Evolutionary conservation across 306 rosid species (phyloP).

Genomic region (Gastrolobium bilobum): DNA sequence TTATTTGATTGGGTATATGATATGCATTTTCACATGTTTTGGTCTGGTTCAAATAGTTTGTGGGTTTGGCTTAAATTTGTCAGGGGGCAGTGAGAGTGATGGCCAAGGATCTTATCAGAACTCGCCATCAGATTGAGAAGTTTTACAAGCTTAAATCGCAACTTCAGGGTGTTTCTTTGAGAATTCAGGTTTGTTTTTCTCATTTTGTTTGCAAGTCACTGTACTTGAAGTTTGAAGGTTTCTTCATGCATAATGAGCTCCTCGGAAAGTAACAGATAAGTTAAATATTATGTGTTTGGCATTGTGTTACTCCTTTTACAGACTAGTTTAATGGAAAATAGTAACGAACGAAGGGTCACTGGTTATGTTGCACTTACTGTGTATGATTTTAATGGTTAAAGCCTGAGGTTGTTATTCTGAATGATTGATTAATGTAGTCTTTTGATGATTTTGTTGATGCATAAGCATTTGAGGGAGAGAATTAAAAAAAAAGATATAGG

Average conservation of each 20-base stretch:
- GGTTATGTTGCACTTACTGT: not conserved
- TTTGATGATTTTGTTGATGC: not conserved
- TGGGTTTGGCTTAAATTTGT: slow-evolving; percentile 43
- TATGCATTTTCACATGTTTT: slow-evolving; percentile 24
- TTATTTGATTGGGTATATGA: not conserved
- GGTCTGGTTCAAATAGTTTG: slow-evolving; percentile 27
- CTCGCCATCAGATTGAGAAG: slow-evolving; percentile 92
- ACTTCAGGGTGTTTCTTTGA: slow-evolving; percentile 88
- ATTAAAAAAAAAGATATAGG: not conserved
- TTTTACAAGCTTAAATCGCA: slow-evolving; percentile 91
- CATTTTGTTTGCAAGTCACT: not conserved
- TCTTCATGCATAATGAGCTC: slow-evolving; percentile 6
- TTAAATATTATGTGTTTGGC: not conserved
- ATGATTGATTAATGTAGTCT: not conserved
- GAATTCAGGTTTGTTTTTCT: slow-evolving; percentile 74
- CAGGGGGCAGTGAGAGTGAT: slow-evolving; percentile 90
- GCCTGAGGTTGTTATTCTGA: not conserved
- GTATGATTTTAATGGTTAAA: not conserved
- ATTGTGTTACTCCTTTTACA: slow-evolving; percentile 3
- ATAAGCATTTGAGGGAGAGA: not conserved
- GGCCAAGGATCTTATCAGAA: slow-evolving; percentile 95
- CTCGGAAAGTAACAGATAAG: not conserved
- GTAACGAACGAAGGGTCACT: not conserved
- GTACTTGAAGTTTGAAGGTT: not conserved
- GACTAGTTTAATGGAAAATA: not conserved